Conservation (phyloP, 306 rosid species). For the Elaeagnus macrophylla region DNA sequence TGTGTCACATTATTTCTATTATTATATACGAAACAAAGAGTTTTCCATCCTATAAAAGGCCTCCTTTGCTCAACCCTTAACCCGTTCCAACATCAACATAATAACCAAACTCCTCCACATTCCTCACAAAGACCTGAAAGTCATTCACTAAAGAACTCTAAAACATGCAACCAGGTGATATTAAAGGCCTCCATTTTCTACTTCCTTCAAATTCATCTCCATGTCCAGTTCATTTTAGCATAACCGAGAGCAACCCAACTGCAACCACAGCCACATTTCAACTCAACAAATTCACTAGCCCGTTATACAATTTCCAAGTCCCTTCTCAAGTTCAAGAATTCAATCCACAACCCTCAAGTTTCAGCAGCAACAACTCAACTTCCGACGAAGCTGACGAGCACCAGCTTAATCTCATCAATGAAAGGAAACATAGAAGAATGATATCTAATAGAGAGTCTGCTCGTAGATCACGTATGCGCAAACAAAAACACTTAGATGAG, state of each 20-base stretch:
- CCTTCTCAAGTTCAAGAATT: conserved; percentile 43
- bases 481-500: conserved; percentile 88
- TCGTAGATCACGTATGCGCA: conserved; percentile 80
- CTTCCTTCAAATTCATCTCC: conserved; percentile 44
- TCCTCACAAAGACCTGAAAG: conserved; percentile 21
- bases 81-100: conserved; percentile 26
- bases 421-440: conserved; percentile 85
- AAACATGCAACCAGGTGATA: conserved; percentile 59
- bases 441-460: conserved; percentile 95
- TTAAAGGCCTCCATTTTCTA: conserved; percentile 40
- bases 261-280: conserved; percentile 18
- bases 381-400: conserved; percentile 87
- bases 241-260: conserved; percentile 22
- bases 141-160: conserved; percentile 4
- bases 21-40: no score
- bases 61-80: conserved; percentile 22
- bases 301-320: conserved; percentile 33
- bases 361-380: conserved; percentile 67
- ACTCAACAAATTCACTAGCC: conserved; percentile 30
- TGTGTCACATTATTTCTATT: no score
- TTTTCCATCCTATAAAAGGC: conserved; percentile 45
- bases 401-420: conserved; percentile 50
- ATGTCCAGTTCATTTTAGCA: conserved; percentile 28
- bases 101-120: conserved; percentile 16
- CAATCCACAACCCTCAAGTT: conserved; percentile 40